phyloP scores from a whole-genome alignment of 805 yeast genomes.

The Metschnikowia drakensbergensis region DNA sequence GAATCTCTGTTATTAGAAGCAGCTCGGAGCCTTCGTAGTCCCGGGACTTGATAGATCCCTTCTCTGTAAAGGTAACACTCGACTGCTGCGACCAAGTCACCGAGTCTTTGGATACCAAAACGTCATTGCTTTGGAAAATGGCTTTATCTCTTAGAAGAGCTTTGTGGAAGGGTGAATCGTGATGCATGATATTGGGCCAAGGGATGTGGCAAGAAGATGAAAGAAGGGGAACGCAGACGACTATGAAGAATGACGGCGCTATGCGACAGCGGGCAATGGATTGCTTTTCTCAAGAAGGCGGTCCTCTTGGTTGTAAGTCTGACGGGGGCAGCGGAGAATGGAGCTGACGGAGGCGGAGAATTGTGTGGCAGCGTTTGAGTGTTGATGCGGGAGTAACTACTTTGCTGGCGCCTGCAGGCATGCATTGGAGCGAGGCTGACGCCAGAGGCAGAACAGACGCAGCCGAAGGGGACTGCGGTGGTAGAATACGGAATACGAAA shows the following conservation, averaged over 20 bases:
- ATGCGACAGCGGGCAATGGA: not conserved
- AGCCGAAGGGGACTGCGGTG: not conserved
- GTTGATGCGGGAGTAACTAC: not conserved
- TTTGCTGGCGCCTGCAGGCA: conserved; percentile 2
- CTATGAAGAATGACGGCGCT: not conserved
- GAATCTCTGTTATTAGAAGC: conserved; percentile 32
- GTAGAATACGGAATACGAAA: not conserved
- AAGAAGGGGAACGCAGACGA: not conserved
- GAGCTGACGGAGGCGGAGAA: not conserved
- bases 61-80: conserved; percentile 27
- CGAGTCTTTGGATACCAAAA: conserved; percentile 36
- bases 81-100: conserved; percentile 33
- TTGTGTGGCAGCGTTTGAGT: not conserved
- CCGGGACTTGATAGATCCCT: conserved; percentile 33
- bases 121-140: conserved; percentile 28
- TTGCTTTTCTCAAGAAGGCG: too few species aligned
- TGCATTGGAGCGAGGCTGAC: conserved; percentile 4
- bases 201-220: not conserved
- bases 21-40: conserved; percentile 30
- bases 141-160: conserved; percentile 34
- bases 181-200: conserved; percentile 14
- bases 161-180: conserved; percentile 27
- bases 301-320: not conserved
- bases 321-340: not conserved
- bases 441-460: not conserved